Percentiles rank a stretch among this genome's conserved stretches.
phyloP scores from a whole-genome alignment of 1,284 basidiomycete species.

The Takashimella koratensis region DNA sequence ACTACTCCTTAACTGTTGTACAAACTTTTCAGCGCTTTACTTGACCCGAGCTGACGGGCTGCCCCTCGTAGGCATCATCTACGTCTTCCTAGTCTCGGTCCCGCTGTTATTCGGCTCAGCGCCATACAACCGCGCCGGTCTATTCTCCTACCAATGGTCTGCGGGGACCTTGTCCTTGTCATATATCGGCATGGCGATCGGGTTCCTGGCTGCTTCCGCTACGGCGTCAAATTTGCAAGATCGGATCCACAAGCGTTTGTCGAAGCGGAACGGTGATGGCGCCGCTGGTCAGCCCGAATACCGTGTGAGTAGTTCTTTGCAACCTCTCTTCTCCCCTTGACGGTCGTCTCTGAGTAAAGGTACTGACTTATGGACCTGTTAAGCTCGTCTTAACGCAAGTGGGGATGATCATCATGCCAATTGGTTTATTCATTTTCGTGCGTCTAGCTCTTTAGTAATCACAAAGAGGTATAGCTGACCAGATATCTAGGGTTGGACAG shows the following conservation, averaged over 20 bases:
- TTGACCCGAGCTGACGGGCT: too few relatives aligned
- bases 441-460: slow-evolving; percentile 2
- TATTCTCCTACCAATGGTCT: slow-evolving; percentile 51
- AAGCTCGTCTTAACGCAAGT: slow-evolving; percentile 49
- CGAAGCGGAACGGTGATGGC: slow-evolving; percentile 27
- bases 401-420: slow-evolving; percentile 52
- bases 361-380: neutral
- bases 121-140: slow-evolving; percentile 30
- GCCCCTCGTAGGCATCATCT: slow-evolving; percentile 37
- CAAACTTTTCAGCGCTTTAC: too few relatives aligned
- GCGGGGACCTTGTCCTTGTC: slow-evolving; percentile 44
- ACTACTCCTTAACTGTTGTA: neutral
- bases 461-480: slow-evolving; percentile 5
- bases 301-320: slow-evolving; percentile 28
- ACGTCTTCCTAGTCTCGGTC: slow-evolving; percentile 50
- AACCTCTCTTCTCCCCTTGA: neutral
- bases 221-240: slow-evolving; percentile 49
- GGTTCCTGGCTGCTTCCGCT: slow-evolving; percentile 45
- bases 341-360: neutral
- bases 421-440: slow-evolving; percentile 49
- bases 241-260: slow-evolving; percentile 47
- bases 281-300: slow-evolving; percentile 46
- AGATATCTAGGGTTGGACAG: slow-evolving; percentile 42
- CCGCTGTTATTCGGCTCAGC: slow-evolving; percentile 49
- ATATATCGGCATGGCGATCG: slow-evolving; percentile 50